These are phyloP conservation scores for Immersiporthe knoxdaviesiana DNA, from an alignment of 2,329 filamentous ascomycete genomes.

Conservation along the genomic window DNA sequence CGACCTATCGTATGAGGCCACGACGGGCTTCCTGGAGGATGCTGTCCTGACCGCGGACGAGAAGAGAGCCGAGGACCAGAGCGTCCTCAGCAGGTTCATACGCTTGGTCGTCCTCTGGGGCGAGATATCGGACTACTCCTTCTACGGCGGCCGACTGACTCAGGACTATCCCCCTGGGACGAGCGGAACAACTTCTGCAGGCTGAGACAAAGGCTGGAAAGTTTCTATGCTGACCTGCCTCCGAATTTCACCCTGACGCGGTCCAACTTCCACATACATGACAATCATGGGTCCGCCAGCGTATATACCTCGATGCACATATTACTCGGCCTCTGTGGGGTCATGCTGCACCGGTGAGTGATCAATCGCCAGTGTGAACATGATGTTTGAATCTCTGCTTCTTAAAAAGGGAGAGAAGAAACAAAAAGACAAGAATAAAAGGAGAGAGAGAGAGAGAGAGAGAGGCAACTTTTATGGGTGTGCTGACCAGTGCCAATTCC, in stretches of 20 bases:
- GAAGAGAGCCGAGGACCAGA: constrained; percentile 45
- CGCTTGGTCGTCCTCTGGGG: constrained; percentile 63
- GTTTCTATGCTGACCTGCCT: constrained; percentile 59
- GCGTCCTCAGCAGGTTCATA: constrained; percentile 57
- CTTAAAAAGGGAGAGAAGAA: too few species aligned
- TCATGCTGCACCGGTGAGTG: constrained; percentile 62
- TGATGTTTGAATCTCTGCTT: too few species aligned
- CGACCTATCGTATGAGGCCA: constrained; percentile 61
- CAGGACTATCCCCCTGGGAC: constrained; percentile 64
- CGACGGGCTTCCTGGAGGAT: constrained; percentile 51
- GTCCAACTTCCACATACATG: constrained; percentile 67
- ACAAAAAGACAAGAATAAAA: too few species aligned
- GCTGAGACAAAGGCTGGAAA: constrained; percentile 54
- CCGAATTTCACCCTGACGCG: constrained; percentile 59
- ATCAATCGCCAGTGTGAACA: too few species aligned
- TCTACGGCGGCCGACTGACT: constrained; percentile 54
- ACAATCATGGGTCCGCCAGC: constrained; percentile 64
- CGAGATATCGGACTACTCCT: constrained; percentile 60
- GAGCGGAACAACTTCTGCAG: constrained; percentile 56
- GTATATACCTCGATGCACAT: constrained; percentile 70
- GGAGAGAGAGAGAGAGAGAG: not conserved
- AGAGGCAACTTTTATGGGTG: not conserved
- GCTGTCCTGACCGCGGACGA: constrained; percentile 30
- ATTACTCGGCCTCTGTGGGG: constrained; percentile 65
- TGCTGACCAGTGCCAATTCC: constrained; percentile 5